Conservation (phyloP, 202 grass and related monocot species). For the Digitaria exilis region DNA sequence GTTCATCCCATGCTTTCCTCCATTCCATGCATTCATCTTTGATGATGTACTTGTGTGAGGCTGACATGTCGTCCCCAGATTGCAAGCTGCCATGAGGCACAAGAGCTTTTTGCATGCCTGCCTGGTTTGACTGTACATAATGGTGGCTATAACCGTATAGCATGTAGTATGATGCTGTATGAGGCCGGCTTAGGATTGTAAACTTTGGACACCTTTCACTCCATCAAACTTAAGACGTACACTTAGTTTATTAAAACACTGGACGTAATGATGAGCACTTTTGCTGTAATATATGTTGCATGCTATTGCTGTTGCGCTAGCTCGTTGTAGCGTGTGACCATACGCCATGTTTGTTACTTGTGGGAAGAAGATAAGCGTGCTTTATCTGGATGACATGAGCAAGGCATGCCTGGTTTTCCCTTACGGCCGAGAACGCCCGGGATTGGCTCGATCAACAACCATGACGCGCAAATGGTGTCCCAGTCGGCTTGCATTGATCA, state of each 20-base stretch:
- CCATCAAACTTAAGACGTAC: not conserved
- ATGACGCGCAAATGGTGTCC: too few relatives aligned
- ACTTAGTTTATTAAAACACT: not conserved
- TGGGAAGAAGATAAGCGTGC: not conserved
- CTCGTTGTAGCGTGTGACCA: not conserved
- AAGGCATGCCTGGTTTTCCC: not conserved
- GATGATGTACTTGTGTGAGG: not conserved
- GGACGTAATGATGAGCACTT: not conserved
- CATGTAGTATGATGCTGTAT: too few relatives aligned
- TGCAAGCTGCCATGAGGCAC: not conserved
- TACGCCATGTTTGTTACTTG: conserved; percentile 9
- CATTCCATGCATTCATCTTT: not conserved
- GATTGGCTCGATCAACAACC: not conserved
- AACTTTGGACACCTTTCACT: not conserved
- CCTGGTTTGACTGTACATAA: not conserved
- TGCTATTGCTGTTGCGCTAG: too few relatives aligned
- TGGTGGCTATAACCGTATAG: not conserved
- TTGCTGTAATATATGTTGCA: not conserved
- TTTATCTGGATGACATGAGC: not conserved
- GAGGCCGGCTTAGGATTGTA: not conserved
- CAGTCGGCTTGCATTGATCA: too few relatives aligned
- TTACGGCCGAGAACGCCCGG: not conserved
- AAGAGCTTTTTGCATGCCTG: not conserved
- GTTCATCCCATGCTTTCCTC: not conserved
- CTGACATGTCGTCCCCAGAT: conserved; percentile 10